Conservation (phyloP, 2,329 filamentous ascomycete species). For the Fusarium sp. region DNA sequence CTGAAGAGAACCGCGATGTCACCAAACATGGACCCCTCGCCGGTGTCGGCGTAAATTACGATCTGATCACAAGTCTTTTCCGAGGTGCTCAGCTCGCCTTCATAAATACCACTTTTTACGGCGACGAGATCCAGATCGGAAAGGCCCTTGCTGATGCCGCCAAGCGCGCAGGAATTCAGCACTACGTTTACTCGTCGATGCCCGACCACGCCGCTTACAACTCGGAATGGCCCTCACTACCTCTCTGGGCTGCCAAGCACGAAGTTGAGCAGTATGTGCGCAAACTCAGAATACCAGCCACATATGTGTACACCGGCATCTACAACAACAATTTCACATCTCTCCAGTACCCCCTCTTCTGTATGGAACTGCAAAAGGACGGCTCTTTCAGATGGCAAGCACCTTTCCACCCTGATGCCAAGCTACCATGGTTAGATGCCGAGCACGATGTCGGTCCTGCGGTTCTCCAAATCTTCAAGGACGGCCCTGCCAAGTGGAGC, state of each 20-base stretch:
- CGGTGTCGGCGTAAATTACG: constrained; percentile 76
- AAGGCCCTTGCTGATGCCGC: constrained; percentile 90
- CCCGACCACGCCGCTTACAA: constrained; percentile 90
- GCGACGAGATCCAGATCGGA: constrained; percentile 91
- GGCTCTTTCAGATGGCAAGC: constrained; percentile 93
- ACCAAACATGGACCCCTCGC: constrained; percentile 74
- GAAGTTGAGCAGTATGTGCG: constrained; percentile 92
- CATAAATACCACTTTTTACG: constrained; percentile 98
- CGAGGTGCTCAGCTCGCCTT: constrained; percentile 88
- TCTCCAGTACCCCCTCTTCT: constrained; percentile 91
- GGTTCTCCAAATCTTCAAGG: constrained; percentile 93
- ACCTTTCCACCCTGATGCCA: constrained; percentile 89
- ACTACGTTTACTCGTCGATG: constrained; percentile 98
- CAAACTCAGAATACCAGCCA: constrained; percentile 83
- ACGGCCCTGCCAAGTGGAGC: constrained; percentile 89
- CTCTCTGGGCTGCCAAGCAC: constrained; percentile 93
- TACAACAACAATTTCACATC: constrained; percentile 99
- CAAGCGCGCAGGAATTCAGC: constrained; percentile 84
- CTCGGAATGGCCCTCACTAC: constrained; percentile 81
- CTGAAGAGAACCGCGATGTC: constrained; percentile 70
- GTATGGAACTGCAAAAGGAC: constrained; percentile 88
- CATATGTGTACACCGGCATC: constrained; percentile 95
- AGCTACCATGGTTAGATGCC: constrained; percentile 94
- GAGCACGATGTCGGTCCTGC: constrained; percentile 96
- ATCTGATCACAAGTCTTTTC: constrained; percentile 83